Evolutionary conservation across 441 rosid genomes (phyloP), one percentile per base, ranked within the genome.

Genomic region (Adansonia rubrostipa): DNA sequence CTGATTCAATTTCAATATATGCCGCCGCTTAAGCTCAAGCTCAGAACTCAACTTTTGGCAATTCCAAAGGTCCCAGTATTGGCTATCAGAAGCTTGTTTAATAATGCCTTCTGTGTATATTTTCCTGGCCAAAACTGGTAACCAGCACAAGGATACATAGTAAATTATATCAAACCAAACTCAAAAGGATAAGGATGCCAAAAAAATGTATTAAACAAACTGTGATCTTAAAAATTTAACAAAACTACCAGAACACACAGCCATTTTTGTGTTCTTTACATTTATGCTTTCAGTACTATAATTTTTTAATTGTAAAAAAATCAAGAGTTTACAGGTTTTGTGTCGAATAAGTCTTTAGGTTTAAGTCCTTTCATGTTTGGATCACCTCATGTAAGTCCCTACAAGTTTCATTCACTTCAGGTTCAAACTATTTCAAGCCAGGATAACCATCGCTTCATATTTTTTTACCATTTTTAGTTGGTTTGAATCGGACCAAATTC

Each of bases 61-160:
- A 87, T 89, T 88, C 99, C 98, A 94, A 57, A 94, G 89, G 68
- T 94, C 97, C 98, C 94, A 90, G 77, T 93, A 94, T 70, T 73
- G 92, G 73, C 82, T 80, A 83, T 96, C 98, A 73, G 90, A 89
- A 79, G 97, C 91, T 92, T 96, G 99, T 86, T 92, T 92, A 64
- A 91, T 81, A 80, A 93, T 84, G 71, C 95, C 97, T 82, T 96
- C 96, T 82, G 93, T 73, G 77, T 89, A 89, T 82, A 86, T 79
- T 87, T 88, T 92, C 86, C 90, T 91, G 40, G 96, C 96, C 93
- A 93, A 80, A 82, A 89, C 99, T 96, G 90, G 83, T 80, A 85
- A 61, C 77, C 87, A 80, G 45, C 75, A 33, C 66, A 78, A 83
- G 40, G 36, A 70, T 51, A 50, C 67, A 42, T 60, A 44, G 73